A percentile compares a stretch with the other conserved stretches of the same genome.
These are phyloP conservation scores for Chaetoceros tenuissimus DNA, from an alignment of 108 stramenopile genomes.

Conservation along the genomic window DNA sequence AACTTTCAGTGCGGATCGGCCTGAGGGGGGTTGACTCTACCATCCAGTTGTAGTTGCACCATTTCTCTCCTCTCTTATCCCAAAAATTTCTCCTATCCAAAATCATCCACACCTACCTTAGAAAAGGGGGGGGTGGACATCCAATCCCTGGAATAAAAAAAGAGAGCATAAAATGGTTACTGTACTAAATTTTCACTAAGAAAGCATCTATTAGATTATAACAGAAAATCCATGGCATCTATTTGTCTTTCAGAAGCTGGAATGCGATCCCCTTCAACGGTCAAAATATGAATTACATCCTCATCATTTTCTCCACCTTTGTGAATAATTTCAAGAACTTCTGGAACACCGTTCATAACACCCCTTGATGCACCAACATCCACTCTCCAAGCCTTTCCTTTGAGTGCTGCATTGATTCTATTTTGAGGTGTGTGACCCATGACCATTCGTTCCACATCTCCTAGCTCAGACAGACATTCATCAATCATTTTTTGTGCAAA, in stretches of 20 bases:
- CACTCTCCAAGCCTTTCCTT: constrained; percentile 64
- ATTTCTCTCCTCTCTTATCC: too few relatives aligned
- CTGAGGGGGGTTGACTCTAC: too few relatives aligned
- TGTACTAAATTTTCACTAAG: too few relatives aligned
- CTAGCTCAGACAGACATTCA: constrained; percentile 2
- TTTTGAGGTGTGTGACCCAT: constrained; percentile 78
- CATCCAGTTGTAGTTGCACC: too few relatives aligned
- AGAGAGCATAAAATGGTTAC: too few relatives aligned
- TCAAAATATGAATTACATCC: constrained; percentile 30
- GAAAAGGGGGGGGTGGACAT: too few relatives aligned
- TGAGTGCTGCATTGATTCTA: constrained; percentile 52
- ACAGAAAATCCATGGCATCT: not conserved
- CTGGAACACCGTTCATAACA: constrained; percentile 51
- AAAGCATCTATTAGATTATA: too few relatives aligned
- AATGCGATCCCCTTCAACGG: constrained; percentile 1
- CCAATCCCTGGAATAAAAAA: too few relatives aligned
- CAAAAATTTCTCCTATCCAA: too few relatives aligned
- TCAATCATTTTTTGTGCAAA: constrained; percentile 27
- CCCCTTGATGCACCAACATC: constrained; percentile 60
- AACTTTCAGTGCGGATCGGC: too few relatives aligned
- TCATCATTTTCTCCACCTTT: constrained; percentile 31
- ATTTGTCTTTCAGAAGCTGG: not conserved
- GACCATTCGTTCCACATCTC: constrained; percentile 48
- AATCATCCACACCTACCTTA: too few relatives aligned
- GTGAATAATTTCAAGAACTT: constrained; percentile 70